These are phyloP conservation scores for Sapria himalayana DNA, from an alignment of 345 rosid species.

Conservation along the genomic window DNA sequence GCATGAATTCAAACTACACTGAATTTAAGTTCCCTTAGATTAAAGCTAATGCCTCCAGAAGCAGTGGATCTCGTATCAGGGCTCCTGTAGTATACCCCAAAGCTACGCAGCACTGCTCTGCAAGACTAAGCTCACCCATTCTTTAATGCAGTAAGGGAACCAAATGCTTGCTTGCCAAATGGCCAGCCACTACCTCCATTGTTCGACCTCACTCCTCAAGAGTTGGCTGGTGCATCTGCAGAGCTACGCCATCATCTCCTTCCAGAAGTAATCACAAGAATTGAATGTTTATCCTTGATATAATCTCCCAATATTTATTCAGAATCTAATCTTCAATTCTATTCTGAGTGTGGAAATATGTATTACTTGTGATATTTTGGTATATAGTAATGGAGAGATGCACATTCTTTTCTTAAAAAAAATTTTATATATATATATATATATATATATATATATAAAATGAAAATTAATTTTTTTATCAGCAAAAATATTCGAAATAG, in stretches of 20 bases:
- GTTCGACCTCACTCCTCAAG: constrained; percentile 85
- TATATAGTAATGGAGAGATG: no score
- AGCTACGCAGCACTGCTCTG: constrained; percentile 53
- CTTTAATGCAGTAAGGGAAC: constrained; percentile 72
- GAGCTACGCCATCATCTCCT: constrained; percentile 67
- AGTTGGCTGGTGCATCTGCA: constrained; percentile 57
- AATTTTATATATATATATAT: no score
- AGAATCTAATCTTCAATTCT: no score
- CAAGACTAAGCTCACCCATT: constrained; percentile 97
- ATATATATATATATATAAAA: no score
- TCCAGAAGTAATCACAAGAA: no score
- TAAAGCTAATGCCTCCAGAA: constrained; percentile 63
- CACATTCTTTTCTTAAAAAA: no score
- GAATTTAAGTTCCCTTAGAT: constrained; percentile 98
- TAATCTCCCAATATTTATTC: no score
- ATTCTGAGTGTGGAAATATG: no score
- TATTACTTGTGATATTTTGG: no score
- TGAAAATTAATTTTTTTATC: no score
- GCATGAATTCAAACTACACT: constrained; percentile 94
- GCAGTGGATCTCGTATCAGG: constrained; percentile 78
- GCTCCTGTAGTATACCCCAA: constrained; percentile 77
- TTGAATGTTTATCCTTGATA: no score
- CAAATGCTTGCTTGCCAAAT: constrained; percentile 57
- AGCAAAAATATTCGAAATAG: no score
- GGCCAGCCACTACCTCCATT: constrained; percentile 70